Base-by-base conservation (phyloP, 1,139 yeast genomes). In the Ogataea hybrid region DNA sequence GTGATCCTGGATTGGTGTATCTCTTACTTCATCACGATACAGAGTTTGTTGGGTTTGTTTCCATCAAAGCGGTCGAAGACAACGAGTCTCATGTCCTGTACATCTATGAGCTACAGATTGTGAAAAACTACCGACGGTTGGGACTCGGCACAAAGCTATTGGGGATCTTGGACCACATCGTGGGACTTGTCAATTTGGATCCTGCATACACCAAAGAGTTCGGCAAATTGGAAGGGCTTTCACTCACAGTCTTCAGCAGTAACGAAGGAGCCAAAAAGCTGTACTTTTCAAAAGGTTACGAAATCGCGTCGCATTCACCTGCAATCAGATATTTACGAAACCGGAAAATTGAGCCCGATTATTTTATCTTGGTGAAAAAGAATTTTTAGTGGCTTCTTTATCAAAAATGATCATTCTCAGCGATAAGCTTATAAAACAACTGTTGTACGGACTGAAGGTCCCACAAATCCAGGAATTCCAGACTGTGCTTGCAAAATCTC, bases 181-280 rank as follows among this genome's bases (percentile, higher is more conserved):
- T 68, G 0, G 22, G 21, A 2, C 11, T 32, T 10, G 47, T 70
- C 17, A 51, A 47, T 22, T n/a, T 23, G 6, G n/a, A 31, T 12
- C 3, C 16, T 6, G 25, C 11, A 1, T 51, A 57, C 35, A 38
- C 39, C 10, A 16, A 9, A 2, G 10, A 14, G 5, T 42, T 20
- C 6, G 50, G 39, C 11, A 22, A 22, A 9, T 12, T 63, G 10
- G 48, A 50, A 5, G 74, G 69, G 1, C 65, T 73, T 1, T 63
- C 70, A 14, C 57, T 79, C 32, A 77, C 83, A 1, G 83, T 77
- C 0, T 79, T 78, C 51, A 48, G 73, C 16, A 69, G 65, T n/a
- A 79, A 79, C 47, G 29, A 33, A 4, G 53, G 47, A 2, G 81
- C 81, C 0, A 48, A 64, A 17, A 41, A 53, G 0, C 75, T 81